Evolutionary conservation across 805 yeast genomes (phyloP).

Genomic region (Starmerella apis): DNA sequence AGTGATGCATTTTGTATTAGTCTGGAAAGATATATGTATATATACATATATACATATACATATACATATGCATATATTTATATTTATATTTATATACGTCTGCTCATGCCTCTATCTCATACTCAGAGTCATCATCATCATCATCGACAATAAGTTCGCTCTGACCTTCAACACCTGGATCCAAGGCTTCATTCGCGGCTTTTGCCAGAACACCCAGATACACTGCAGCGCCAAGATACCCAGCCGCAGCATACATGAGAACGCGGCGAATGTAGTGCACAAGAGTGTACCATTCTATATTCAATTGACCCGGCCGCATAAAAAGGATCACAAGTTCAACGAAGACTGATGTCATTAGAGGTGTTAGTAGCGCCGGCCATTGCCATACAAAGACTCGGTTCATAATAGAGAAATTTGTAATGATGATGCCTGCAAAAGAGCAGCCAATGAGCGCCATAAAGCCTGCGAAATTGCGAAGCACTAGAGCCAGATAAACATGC

Average conservation of each 20-base stretch:
- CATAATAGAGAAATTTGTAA: constrained; percentile 19
- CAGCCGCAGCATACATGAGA: constrained; percentile 21
- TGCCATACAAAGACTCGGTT: constrained; percentile 22
- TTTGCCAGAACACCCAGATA: constrained; percentile 25
- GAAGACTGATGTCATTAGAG: constrained; percentile 4
- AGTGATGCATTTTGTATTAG: no score
- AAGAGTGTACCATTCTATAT: neutral
- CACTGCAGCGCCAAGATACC: constrained; percentile 23
- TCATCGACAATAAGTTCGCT: constrained; percentile 26
- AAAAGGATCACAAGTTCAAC: neutral
- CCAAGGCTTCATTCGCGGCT: constrained; percentile 24
- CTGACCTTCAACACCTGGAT: constrained; percentile 25
- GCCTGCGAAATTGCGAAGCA: constrained; percentile 20
- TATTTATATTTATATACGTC: neutral
- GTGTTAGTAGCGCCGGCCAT: constrained; percentile 20
- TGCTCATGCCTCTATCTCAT: constrained; percentile 13
- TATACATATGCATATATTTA: neutral
- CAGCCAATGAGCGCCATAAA: constrained; percentile 23
- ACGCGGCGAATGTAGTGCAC: constrained; percentile 3
- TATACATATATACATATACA: no score
- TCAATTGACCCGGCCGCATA: neutral
- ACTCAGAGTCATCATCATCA: constrained; percentile 25
- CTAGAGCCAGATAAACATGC: constrained; percentile 18
- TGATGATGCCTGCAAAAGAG: constrained; percentile 20
- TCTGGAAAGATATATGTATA: no score